Conservation (phyloP, 371 early-diverging fungal species). For the Apophysomyces trapeziformis region DNA sequence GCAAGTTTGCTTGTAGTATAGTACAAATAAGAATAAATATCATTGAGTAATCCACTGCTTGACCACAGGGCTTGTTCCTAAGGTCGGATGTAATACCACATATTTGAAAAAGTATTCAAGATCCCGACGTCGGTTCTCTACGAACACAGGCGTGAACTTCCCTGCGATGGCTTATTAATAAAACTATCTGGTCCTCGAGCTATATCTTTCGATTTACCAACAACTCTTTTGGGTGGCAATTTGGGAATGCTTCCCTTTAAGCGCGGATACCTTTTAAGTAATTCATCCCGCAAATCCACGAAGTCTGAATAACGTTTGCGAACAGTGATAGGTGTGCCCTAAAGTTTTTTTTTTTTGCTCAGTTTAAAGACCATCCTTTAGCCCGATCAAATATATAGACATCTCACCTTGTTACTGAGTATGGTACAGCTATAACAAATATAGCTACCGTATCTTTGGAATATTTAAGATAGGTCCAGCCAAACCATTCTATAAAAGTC, state of each 20-base stretch:
- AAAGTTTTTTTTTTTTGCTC: not conserved
- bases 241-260: slow-evolving; percentile 54
- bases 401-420: slow-evolving; percentile 47
- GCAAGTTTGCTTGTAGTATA: too few species aligned
- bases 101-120: slow-evolving; percentile 65
- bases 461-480: slow-evolving; percentile 9
- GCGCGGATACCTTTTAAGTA: slow-evolving; percentile 43
- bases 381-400: not conserved
- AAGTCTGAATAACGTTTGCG: slow-evolving; percentile 63
- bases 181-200: not conserved
- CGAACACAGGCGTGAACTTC: slow-evolving; percentile 57
- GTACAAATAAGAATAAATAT: not conserved
- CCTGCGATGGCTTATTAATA: slow-evolving; percentile 16
- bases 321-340: slow-evolving; percentile 52
- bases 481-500: not conserved
- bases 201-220: slow-evolving; percentile 33
- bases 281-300: slow-evolving; percentile 49
- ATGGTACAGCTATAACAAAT: slow-evolving; percentile 61
- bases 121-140: slow-evolving; percentile 57
- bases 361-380: not conserved
- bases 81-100: slow-evolving; percentile 55
- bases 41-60: slow-evolving; percentile 53
- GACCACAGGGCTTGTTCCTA: slow-evolving; percentile 48
- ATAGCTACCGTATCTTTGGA: slow-evolving; percentile 51
- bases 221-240: slow-evolving; percentile 59